Base-by-base conservation (phyloP, 768 basidiomycete genomes). In the Russula dissimulans region DNA sequence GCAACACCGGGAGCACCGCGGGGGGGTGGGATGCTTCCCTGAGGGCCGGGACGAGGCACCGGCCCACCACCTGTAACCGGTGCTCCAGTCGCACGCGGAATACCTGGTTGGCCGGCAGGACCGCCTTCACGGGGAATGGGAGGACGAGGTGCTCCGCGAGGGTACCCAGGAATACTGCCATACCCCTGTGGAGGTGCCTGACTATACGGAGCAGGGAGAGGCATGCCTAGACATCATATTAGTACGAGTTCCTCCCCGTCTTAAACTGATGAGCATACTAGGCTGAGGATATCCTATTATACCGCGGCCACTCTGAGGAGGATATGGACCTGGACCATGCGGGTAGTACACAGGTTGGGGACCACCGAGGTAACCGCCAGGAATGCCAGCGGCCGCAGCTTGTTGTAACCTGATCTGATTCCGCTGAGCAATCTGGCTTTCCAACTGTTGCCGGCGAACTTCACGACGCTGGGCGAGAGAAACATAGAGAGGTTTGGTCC, bases 391-490 rank as follows among this genome's bases (percentile, higher is more conserved):
- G 48, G 91, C 90, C 61, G 89, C 91, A 63, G 90, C 89, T 79
- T 97, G 95, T 71, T 95, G 93, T 83, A 95, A 87, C 64, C 95
- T 82, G 72, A 95, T 92, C 76, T 97, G 92, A 76, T 92, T 90
- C 72, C 97, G 93, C 76, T 97, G 94, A 65, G 92, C 92, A 71
- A 97, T 95, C 80, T 98, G 97, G 71, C 90, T 94, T 78, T 98
- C 97, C 67, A 99, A 83, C 74, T 98, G 95, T 74, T 98, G 95
- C 70, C 95, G 85, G 73, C 97, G 91, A 69, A 97, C 91, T 71
- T 99, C 97, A 64, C 94, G 93, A 66, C 95, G 92, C 73, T 99
- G 97, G 67, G 97, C 97, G 66, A 98, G 86, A 44, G 95, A 95
- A 71, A 99, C 97, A 71, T 98, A 99, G 69, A 99, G 84, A 55